Base-by-base conservation (phyloP, 169 alveolate species). In the Plasmodium adleri region DNA sequence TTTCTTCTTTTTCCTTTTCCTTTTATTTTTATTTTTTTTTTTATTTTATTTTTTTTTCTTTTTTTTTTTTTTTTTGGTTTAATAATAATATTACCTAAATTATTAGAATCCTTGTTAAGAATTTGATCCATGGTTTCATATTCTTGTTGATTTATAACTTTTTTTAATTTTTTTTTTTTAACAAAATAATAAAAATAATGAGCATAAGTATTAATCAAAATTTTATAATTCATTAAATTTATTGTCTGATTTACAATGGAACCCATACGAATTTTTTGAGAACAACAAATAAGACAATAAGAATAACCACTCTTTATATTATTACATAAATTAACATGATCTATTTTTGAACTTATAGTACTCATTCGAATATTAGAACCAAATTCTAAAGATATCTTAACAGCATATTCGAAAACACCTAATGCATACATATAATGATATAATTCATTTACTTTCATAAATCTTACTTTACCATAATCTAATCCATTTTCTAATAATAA, bases 371-470 rank as follows among this genome's bases (percentile, higher is more conserved):
- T 28, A 26, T 76, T 76, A 3, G 89, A 76, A 7, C 89, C 89
- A 76, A 76, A 76, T 26, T 76, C 89, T 7, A 76, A 68, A 1
- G 89, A 76, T 4, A 76, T 64, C 32, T 76, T 76, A 0, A 76
- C 75, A 7, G 89, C 89, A 43, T 76, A 76, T 76, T 76, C 89
- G 50, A 76, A 76, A 22, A 49, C 66, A 64, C 56, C 89, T 50
- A 76, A 58, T 13, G 89, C 89, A 50, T 76, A 76, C 89, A 76
- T 76, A 64, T 76, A 76, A 76, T 76, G 89, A 22, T 76, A 76
- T 43, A 76, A 56, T 59, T 76, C 89, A 52, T 68, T 76, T 10
- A 76, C 89, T 54, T 47, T 76, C 89, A 76, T 76, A 17, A 76
- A 76, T 9, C 89, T 71, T 6, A 76, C 89, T 24, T 64, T 76